Base-by-base conservation (phyloP, 2,329 filamentous ascomycete species). In the Talaromyces atroroseus region DNA sequence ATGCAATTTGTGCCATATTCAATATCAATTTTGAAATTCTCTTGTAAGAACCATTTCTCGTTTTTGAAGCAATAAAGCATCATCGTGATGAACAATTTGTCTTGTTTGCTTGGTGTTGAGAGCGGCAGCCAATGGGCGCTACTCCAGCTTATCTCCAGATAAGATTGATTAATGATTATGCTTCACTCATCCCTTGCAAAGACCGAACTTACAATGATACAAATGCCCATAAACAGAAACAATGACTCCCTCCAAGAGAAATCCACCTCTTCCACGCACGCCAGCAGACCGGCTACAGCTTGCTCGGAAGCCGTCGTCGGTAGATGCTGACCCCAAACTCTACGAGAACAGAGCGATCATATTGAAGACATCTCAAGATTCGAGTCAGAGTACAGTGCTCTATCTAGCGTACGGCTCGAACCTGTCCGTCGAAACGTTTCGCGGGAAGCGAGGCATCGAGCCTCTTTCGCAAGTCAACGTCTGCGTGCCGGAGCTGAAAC, bases 381-480 rank as follows among this genome's bases (percentile, higher is more conserved):
- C 24, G 24, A 42, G 36, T 5, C 38, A 60, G 20, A 57, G 76
- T 40, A 88, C 87, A 1, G 79, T 91, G 24, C 80, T 92, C 52
- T 92, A 92, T 70, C 82, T 92, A 21, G 92, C 92, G 11, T 97
- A 96, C 69, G 94, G 92, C 63, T 96, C 91, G 52, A 97, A 97
- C 70, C 82, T 97, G 60, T 84, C 81, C 59, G 83, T 86, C 14
- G 77, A 90, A 69, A 95, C 89, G 0, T 96, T 97, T 71, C 80
- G 86, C 49, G 89, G 88, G 58, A 77, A 74, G 58, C 86, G 92
- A 52, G 87, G 87, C 59, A 92, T 97, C 73, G 83, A 82, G 24
- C 94, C 94, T 0, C 66, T 97, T 14, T 90, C 89, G 40, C 82
- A 88, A 61, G 75, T 92, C 66, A 91, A 91, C 66, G 92, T 96